phyloP scores from a whole-genome alignment of 352 stramenopile genomes.

The Phytophthora ohioensis region DNA sequence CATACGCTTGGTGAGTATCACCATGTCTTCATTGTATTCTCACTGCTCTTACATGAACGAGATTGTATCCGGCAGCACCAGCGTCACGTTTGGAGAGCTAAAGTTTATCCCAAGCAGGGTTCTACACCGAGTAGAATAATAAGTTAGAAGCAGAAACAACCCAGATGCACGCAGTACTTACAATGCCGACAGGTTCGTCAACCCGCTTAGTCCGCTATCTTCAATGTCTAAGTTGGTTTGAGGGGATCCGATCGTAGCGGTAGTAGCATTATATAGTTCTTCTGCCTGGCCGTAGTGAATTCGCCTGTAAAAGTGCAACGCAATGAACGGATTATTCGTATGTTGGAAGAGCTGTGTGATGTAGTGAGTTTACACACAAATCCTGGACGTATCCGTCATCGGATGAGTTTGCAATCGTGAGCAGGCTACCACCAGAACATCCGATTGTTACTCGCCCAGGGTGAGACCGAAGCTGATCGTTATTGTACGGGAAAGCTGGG shows the following conservation, averaged over 20 bases:
- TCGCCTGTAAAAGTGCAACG: background rate
- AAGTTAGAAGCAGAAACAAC: background rate
- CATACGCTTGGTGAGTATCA: background rate
- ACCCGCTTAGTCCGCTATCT: background rate
- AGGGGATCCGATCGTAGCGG: background rate
- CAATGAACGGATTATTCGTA: background rate
- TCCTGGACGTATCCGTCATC: conserved; percentile 5
- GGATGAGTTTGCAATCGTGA: conserved; percentile 11
- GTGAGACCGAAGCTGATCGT: background rate
- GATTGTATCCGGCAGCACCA: background rate
- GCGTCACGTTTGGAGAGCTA: conserved; percentile 3
- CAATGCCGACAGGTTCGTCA: conserved; percentile 5
- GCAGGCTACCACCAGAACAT: background rate
- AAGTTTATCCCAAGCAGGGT: conserved; percentile 5
- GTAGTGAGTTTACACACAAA: conserved; percentile 1
- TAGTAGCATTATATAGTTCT: conserved; percentile 4
- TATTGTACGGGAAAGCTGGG: background rate
- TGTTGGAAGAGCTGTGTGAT: background rate
- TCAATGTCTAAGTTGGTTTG: background rate
- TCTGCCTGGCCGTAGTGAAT: conserved; percentile 11
- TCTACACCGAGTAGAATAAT: background rate
- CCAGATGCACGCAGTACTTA: background rate
- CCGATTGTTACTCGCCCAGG: conserved; percentile 5
- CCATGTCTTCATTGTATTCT: background rate
- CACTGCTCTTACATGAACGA: background rate